Base-by-base conservation (phyloP, 140 eudicot genomes). In the Cichorium intybus region DNA sequence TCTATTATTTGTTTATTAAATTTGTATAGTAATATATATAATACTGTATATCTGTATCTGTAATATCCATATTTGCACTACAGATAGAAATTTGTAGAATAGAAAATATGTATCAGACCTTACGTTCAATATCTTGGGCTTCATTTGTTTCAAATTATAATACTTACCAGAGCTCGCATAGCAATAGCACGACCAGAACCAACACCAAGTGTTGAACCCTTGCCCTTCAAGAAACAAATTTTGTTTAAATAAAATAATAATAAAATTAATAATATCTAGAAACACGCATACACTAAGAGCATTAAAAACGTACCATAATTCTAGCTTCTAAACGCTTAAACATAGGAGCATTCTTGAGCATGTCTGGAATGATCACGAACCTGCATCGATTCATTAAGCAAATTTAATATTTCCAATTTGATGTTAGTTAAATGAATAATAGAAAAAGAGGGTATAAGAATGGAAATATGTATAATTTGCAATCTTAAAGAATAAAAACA, bases 101-200 rank as follows among this genome's bases (percentile, higher is more conserved):
- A n/a, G n/a, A n/a, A n/a, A n/a, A n/a, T n/a, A n/a, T n/a, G n/a
- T n/a, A n/a, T n/a, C n/a, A n/a, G n/a, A n/a, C n/a, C n/a, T n/a
- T n/a, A n/a, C n/a, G n/a, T n/a, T n/a, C n/a, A n/a, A n/a, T n/a
- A n/a, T n/a, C 31, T 27, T 27, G 31, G 4, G 4, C 5, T 27
- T 27, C 4, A 7, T 22, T 16, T 39, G 12, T 15, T 20, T 14
- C 55, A 23, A 62, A 47, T 18, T 0, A 54, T 29, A 60, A 28
- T 29, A 72, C 87, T 68, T 75, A 88, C 97, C 68, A 87, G 82
- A 60, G 95, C 95, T 51, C 97, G 94, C 97, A 90, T 90, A 14
- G 88, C 97, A 62, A 81, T 88, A 73, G 86, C 97, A 64, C 97
- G 97, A 31, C 97, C 97, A 69, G 95, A 81, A 50, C 97, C 94